These are phyloP conservation scores for Venturia nashicola DNA, from an alignment of 2,329 filamentous ascomycete genomes.

Conservation along the genomic window DNA sequence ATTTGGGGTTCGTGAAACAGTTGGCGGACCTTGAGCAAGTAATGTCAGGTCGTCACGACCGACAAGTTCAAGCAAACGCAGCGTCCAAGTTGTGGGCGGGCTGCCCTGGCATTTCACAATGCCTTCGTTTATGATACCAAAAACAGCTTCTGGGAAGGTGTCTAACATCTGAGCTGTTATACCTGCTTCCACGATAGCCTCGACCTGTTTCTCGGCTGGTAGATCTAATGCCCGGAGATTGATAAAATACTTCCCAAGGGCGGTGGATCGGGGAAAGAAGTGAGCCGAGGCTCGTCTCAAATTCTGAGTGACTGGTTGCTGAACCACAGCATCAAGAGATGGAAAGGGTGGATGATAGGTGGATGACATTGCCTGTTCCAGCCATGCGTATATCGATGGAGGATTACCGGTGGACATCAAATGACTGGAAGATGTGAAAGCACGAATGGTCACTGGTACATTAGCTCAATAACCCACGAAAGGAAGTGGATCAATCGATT, in stretches of 20 bases:
- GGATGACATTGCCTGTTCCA: slow-evolving; percentile 21
- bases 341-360: slow-evolving; percentile 21
- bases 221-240: background rate
- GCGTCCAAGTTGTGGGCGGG: slow-evolving; percentile 66
- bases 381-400: slow-evolving; percentile 47
- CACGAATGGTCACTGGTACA: background rate
- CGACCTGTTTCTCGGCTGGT: slow-evolving; percentile 37
- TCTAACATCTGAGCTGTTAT: slow-evolving; percentile 59
- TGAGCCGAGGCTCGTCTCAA: background rate
- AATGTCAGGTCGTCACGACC: slow-evolving; percentile 70
- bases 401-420: slow-evolving; percentile 27
- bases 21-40: slow-evolving; percentile 29
- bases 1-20: slow-evolving; percentile 12
- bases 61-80: slow-evolving; percentile 59
- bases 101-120: slow-evolving; percentile 75
- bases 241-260: slow-evolving; percentile 56
- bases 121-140: slow-evolving; percentile 67
- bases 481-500: background rate
- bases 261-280: slow-evolving; percentile 41
- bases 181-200: slow-evolving; percentile 59
- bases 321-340: slow-evolving; percentile 21
- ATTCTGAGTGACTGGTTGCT: slow-evolving; percentile 2
- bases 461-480: background rate
- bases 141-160: slow-evolving; percentile 74
- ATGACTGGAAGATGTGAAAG: slow-evolving; percentile 6